A percentile compares a stretch with the other conserved stretches of the same genome.
Evolutionary conservation across 1,139 yeast genomes (phyloP).

Genomic region (Nematodospora anomalae): DNA sequence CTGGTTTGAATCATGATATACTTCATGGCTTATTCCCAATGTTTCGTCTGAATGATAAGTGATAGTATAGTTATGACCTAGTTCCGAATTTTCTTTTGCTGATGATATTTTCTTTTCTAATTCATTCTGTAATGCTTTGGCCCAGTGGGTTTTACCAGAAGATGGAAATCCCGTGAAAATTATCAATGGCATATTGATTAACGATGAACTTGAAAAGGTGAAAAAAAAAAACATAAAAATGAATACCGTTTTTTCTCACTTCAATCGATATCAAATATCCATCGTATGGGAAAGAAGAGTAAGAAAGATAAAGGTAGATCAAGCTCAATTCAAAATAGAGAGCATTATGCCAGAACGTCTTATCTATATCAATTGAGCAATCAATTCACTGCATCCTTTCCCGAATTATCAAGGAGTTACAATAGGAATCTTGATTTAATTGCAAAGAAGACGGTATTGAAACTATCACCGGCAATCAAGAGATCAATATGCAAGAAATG

Average conservation of each 20-base stretch:
- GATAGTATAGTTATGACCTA: conserved; percentile 58
- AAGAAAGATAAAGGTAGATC: conserved; percentile 17
- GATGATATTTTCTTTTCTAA: conserved; percentile 50
- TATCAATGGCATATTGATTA: conserved; percentile 70
- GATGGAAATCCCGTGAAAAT: conserved; percentile 83
- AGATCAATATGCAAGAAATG: conserved; percentile 64
- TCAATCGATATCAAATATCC: not conserved
- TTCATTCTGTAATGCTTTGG: conserved; percentile 49
- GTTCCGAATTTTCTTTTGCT: conserved; percentile 35
- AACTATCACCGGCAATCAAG: conserved; percentile 61
- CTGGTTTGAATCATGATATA: conserved; percentile 64
- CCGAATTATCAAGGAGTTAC: conserved; percentile 49
- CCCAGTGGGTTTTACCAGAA: conserved; percentile 81
- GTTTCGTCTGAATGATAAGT: conserved; percentile 75
- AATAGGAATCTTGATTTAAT: conserved; percentile 48
- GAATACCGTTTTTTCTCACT: not conserved
- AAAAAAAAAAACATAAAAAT: conserved; percentile 1
- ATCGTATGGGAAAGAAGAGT: conserved; percentile 1
- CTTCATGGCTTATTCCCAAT: conserved; percentile 67
- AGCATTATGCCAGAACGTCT: conserved; percentile 58
- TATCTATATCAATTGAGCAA: conserved; percentile 55
- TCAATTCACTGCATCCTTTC: conserved; percentile 22
- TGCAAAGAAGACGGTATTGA: conserved; percentile 62
- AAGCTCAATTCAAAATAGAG: conserved; percentile 49
- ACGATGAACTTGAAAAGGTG: not conserved